A percentile compares a stretch with the other conserved stretches of the same genome.
Conservation (phyloP, 306 rosid genomes). For the Rosa rugosa region DNA sequence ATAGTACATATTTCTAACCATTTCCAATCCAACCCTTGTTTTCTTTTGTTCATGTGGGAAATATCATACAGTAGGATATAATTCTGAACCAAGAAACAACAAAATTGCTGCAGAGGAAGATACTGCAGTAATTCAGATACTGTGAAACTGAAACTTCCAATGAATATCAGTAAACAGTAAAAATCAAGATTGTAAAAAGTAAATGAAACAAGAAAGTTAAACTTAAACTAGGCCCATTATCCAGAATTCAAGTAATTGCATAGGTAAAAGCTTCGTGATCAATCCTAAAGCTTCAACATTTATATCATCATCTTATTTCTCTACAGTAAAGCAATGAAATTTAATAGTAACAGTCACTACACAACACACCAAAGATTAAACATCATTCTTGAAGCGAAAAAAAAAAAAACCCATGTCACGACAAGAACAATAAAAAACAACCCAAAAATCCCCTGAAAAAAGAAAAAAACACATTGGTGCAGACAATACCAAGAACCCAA, state of each 20-base stretch:
- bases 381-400: not conserved
- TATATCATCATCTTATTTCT: not conserved
- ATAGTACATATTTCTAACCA: not conserved
- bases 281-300: conserved; percentile 21
- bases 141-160: not conserved
- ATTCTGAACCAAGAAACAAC: not conserved
- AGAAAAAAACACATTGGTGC: conserved; percentile 1
- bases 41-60: not conserved
- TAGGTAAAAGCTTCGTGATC: conserved; percentile 4
- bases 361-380: not conserved
- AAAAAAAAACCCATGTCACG: conserved; percentile 14
- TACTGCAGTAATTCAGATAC: conserved; percentile 7
- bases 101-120: not conserved
- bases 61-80: not conserved
- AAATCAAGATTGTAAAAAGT: not conserved
- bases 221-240: not conserved
- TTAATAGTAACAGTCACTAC: not conserved
- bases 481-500: conserved; percentile 1
- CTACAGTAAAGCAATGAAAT: not conserved
- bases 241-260: conserved; percentile 15
- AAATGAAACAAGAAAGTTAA: not conserved
- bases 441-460: not conserved
- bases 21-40: not conserved
- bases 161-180: not conserved
- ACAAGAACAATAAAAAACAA: conserved; percentile 13